Evolutionary conservation across 139 green algal species (phyloP).

Genomic region (Nannochloris sp.): DNA sequence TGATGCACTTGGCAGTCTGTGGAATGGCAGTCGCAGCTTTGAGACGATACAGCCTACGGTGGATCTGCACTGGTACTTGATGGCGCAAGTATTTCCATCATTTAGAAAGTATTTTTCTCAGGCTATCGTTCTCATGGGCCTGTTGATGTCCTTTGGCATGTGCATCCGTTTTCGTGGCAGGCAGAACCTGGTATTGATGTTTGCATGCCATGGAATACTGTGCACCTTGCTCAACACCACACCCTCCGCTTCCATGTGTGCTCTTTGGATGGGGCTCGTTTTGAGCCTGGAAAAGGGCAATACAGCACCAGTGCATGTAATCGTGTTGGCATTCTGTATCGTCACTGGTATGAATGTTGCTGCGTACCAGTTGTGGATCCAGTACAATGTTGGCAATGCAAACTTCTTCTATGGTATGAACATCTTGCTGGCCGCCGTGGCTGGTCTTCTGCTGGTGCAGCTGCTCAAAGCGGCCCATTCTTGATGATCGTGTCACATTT

Average conservation of each 20-base stretch:
- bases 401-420: conserved; percentile 4
- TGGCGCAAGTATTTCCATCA: conserved; percentile 4
- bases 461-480: background rate
- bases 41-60: background rate
- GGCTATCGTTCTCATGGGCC: too few species aligned
- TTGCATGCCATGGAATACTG: too few species aligned
- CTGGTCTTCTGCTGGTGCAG: background rate
- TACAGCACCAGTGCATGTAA: too few species aligned
- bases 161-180: too few species aligned
- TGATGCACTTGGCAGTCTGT: background rate
- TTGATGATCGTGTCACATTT: too few species aligned
- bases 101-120: background rate
- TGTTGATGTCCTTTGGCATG: too few species aligned
- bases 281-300: too few species aligned
- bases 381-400: background rate
- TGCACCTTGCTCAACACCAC: too few species aligned
- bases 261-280: too few species aligned
- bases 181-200: too few species aligned
- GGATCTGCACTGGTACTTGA: conserved; percentile 3
- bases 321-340: too few species aligned
- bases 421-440: background rate
- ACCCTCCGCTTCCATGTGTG: too few species aligned
- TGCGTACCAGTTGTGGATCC: background rate
- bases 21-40: background rate
- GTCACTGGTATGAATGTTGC: background rate